phyloP scores from a whole-genome alignment of 768 basidiomycete genomes.

The Tylopilus subfusipes region DNA sequence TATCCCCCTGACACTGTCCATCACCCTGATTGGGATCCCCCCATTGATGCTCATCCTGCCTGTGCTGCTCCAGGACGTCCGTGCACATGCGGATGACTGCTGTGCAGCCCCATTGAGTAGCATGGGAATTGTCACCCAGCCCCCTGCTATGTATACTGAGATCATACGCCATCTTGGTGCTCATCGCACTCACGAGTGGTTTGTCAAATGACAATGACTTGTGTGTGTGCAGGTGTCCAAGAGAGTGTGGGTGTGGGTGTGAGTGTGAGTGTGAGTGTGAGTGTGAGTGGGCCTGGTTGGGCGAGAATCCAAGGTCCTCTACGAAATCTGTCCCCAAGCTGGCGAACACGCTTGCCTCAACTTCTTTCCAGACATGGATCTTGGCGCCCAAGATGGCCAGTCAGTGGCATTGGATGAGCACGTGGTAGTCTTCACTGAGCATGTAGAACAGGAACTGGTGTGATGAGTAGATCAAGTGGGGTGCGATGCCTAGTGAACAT shows the following conservation, averaged over 20 bases:
- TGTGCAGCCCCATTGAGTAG: conserved; percentile 63
- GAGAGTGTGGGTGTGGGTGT: no score
- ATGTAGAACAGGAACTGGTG: conserved; percentile 83
- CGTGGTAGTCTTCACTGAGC: conserved; percentile 75
- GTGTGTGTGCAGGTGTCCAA: conserved; percentile 34
- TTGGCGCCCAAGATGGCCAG: conserved; percentile 53
- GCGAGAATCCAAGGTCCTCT: conserved; percentile 15
- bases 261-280: conserved; percentile 7
- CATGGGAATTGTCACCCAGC: conserved; percentile 58
- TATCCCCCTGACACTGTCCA: conserved; percentile 53
- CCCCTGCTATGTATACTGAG: conserved; percentile 31
- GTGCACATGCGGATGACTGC: conserved; percentile 5
- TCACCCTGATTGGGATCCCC: conserved; percentile 55
- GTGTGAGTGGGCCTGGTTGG: conserved; percentile 3
- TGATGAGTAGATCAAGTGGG: conserved; percentile 74
- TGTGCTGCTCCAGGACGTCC: conserved; percentile 14
- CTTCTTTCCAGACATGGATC: conserved; percentile 70
- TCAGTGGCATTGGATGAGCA: conserved; percentile 62
- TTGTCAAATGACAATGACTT: conserved; percentile 61
- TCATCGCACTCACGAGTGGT: conserved; percentile 71
- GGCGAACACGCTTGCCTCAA: conserved; percentile 58
- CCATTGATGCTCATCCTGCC: conserved; percentile 15
- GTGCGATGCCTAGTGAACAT: conserved; percentile 53
- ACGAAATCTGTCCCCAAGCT: conserved; percentile 26
- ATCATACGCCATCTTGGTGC: conserved; percentile 55